These are phyloP conservation scores for Guyanaporus albipodus DNA, from an alignment of 768 basidiomycete genomes.

Conservation along the genomic window DNA sequence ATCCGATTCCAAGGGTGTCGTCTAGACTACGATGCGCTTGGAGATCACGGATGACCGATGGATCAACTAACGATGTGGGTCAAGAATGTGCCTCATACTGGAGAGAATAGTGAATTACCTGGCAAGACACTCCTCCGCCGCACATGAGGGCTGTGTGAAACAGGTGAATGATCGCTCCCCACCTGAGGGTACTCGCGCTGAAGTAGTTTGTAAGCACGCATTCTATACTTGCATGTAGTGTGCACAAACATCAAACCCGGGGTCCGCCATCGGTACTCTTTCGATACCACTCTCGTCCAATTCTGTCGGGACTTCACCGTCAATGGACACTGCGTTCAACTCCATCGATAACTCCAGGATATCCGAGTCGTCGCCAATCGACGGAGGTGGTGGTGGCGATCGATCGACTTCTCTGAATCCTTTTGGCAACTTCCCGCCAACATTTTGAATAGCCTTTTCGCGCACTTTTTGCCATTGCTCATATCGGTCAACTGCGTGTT, in stretches of 20 bases:
- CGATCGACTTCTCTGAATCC: conserved; percentile 68
- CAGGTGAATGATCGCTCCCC: conserved; percentile 55
- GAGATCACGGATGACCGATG: conserved; percentile 80
- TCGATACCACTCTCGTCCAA: conserved; percentile 81
- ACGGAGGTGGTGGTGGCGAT: conserved; percentile 72
- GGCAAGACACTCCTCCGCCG: conserved; percentile 94
- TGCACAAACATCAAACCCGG: conserved; percentile 74
- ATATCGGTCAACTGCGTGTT: conserved; percentile 79
- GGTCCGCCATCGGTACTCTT: conserved; percentile 89
- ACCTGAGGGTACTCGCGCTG: conserved; percentile 69
- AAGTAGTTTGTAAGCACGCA: conserved; percentile 20
- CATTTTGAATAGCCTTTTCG: conserved; percentile 69
- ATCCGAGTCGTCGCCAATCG: conserved; percentile 76
- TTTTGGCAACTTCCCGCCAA: conserved; percentile 64
- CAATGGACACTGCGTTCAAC: conserved; percentile 78
- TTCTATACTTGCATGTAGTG: conserved; percentile 10
- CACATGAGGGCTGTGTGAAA: conserved; percentile 70
- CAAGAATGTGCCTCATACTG: conserved; percentile 10
- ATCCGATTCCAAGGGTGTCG: conserved; percentile 37
- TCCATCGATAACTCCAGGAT: conserved; percentile 89
- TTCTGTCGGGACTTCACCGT: conserved; percentile 57
- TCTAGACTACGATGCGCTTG: conserved; percentile 86
- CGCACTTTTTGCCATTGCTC: conserved; percentile 88
- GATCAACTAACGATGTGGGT: conserved; percentile 59
- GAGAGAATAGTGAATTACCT: conserved; percentile 42